Evolutionary conservation across 2,329 filamentous ascomycete species (phyloP).

Genomic region (Gremmenia infestans): DNA sequence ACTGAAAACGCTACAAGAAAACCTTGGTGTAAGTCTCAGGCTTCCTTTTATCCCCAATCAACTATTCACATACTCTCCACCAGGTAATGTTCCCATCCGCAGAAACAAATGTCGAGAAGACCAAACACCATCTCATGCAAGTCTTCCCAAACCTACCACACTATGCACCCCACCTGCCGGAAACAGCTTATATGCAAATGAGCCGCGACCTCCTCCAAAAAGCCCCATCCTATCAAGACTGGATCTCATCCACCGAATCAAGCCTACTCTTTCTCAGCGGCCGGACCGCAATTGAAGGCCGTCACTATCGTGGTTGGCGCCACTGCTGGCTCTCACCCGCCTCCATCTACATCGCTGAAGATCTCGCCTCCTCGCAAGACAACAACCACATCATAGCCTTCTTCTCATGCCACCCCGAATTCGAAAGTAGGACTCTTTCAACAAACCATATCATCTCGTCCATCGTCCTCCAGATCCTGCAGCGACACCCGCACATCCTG

Average conservation of each 20-base stretch:
- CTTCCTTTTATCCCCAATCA: background rate
- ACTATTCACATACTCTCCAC: background rate
- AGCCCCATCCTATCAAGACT: background rate
- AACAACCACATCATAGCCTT: background rate
- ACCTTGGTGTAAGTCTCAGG: background rate
- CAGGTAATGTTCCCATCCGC: background rate
- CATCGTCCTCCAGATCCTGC: background rate
- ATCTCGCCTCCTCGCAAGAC: background rate
- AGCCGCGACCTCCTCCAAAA: background rate
- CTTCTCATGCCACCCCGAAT: background rate
- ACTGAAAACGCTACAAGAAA: background rate
- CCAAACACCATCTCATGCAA: background rate
- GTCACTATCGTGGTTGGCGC: background rate
- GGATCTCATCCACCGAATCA: background rate
- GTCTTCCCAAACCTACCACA: background rate
- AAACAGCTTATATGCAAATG: background rate
- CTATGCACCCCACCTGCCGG: background rate
- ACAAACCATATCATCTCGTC: background rate
- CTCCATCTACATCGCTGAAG: background rate
- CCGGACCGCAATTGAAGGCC: background rate
- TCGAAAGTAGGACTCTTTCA: background rate
- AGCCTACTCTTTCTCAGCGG: background rate
- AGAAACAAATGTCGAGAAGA: background rate
- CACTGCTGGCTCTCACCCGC: constrained; percentile 1
- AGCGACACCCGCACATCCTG: background rate